Base-by-base conservation (phyloP, 306 rosid species). In the Vigna mungo region DNA sequence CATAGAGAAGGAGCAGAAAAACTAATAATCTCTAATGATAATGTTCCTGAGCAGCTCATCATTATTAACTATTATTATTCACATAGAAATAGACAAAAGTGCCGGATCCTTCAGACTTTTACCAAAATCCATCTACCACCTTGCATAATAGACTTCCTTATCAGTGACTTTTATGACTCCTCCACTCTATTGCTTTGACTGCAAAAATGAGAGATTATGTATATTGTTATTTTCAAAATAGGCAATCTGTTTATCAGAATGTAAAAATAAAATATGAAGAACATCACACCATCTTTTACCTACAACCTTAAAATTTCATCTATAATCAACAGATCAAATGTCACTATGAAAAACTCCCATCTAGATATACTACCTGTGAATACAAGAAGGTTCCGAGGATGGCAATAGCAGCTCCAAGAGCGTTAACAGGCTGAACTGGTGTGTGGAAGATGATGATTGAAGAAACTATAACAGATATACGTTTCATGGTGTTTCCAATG, bases 401-500 rank as follows among this genome's bases (percentile, higher is more conserved):
- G 6, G 97, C 98, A 48, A 93, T 89, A 53, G 98, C 98, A 16
- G 98, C 97, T 74, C 98, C 98, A 11, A 93, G 87, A 56, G 97
- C 97, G 49, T 93, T 93, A 71, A 93, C 37, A 4, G 98, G 97
- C 85, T 88, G 98, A 85, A 93, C 92, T 4, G 98, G 97, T 3
- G 98, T 93, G 58, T 46, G 90, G 92, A 93, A 93, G 86, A 93
- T 93, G 83, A 91, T 91, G 89, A 93, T 93, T 60, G 98, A 93
- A 71, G 98, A 93, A 66, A 91, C 93, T 23, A 91, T 93, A 65
- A 93, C 98, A 0, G 98, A 91, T 18, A 93, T 91, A 46, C 98
- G 96, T 78, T 93, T 93, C 98, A 93, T 93, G 79, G 98, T 91
- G 91, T 93, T 93, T 61, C 98, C 97, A 14, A 91, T 14, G 86